Percentiles rank a stretch among this genome's conserved stretches.
phyloP scores from a whole-genome alignment of 805 yeast species.

The Candida pini region DNA sequence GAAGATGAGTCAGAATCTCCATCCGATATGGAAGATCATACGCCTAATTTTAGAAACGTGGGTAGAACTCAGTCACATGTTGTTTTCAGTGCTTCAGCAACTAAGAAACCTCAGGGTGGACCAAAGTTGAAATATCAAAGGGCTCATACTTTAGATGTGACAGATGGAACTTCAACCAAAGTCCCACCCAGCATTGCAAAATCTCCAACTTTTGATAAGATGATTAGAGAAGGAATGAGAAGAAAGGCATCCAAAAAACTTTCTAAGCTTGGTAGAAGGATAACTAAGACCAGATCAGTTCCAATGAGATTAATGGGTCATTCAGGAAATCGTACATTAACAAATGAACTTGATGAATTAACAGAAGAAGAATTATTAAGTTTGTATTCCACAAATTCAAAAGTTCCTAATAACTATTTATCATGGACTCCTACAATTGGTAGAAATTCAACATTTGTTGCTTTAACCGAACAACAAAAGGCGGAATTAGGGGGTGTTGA shows the following conservation, averaged over 20 bases:
- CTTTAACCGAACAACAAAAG: slow-evolving; percentile 74
- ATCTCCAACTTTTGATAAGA: slow-evolving; percentile 45
- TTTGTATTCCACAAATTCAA: slow-evolving; percentile 14
- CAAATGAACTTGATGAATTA: slow-evolving; percentile 9
- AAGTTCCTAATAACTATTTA: slow-evolving; percentile 53
- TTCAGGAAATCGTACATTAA: slow-evolving; percentile 2
- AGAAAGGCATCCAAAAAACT: slow-evolving; percentile 7
- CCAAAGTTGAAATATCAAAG: slow-evolving; percentile 35
- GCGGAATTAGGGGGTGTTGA: slow-evolving; percentile 98
- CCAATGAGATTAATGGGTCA: slow-evolving; percentile 2
- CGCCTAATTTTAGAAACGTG: slow-evolving; percentile 9
- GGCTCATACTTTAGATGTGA: slow-evolving; percentile 43
- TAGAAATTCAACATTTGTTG: slow-evolving; percentile 86
- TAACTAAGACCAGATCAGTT: slow-evolving; percentile 16
- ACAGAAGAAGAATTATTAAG: slow-evolving; percentile 29
- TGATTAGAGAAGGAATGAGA: slow-evolving; percentile 27
- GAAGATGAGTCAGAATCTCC: slow-evolving; percentile 6
- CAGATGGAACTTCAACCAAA: slow-evolving; percentile 7
- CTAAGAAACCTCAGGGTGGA: slow-evolving; percentile 16
- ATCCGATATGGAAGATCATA: slow-evolving; percentile 9
- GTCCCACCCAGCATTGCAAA: slow-evolving; percentile 16
- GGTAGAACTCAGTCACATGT: slow-evolving; percentile 21
- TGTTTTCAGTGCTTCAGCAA: slow-evolving; percentile 28
- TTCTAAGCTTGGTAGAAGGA: slow-evolving; percentile 20
- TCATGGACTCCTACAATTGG: slow-evolving; percentile 93